These are phyloP conservation scores for Diophrys sp. DNA, from an alignment of 73 alveolate species.

Conservation along the genomic window DNA sequence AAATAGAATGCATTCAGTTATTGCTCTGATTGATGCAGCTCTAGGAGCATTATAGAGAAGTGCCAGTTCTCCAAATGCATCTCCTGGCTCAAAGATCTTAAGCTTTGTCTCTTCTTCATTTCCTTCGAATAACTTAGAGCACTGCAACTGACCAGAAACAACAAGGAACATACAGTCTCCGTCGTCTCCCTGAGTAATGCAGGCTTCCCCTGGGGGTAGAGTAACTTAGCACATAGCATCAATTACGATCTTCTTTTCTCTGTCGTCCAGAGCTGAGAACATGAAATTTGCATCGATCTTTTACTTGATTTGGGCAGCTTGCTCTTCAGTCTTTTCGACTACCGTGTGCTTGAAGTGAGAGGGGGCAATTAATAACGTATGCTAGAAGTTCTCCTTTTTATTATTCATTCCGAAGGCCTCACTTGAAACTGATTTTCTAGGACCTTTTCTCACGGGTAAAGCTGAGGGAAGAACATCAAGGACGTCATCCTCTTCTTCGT, in stretches of 20 bases:
- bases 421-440: slow-evolving; percentile 86
- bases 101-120: slow-evolving; percentile 52
- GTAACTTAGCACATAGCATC: slow-evolving; percentile 92
- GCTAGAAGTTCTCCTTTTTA: slow-evolving; percentile 82
- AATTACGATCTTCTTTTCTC: slow-evolving; percentile 83
- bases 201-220: slow-evolving; percentile 47
- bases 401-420: slow-evolving; percentile 93
- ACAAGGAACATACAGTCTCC: slow-evolving; percentile 83
- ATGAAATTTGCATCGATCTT: slow-evolving; percentile 78
- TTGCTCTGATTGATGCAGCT: slow-evolving; percentile 94
- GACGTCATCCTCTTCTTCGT: slow-evolving; percentile 17
- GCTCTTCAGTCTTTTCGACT: slow-evolving; percentile 77
- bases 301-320: slow-evolving; percentile 62
- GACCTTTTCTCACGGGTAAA: slow-evolving; percentile 53
- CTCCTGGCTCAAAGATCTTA: slow-evolving; percentile 76
- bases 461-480: slow-evolving; percentile 8
- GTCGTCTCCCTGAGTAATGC: slow-evolving; percentile 76
- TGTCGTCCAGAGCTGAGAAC: slow-evolving; percentile 91
- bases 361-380: slow-evolving; percentile 55
- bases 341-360: slow-evolving; percentile 80
- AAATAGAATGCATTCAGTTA: slow-evolving; percentile 76
- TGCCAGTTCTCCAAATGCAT: slow-evolving; percentile 90
- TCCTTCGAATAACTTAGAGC: slow-evolving; percentile 68
- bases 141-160: slow-evolving; percentile 67
- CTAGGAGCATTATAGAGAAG: slow-evolving; percentile 88